Evolutionary conservation across 805 yeast genomes (phyloP).

Genomic region (Saturnispora diversa): DNA sequence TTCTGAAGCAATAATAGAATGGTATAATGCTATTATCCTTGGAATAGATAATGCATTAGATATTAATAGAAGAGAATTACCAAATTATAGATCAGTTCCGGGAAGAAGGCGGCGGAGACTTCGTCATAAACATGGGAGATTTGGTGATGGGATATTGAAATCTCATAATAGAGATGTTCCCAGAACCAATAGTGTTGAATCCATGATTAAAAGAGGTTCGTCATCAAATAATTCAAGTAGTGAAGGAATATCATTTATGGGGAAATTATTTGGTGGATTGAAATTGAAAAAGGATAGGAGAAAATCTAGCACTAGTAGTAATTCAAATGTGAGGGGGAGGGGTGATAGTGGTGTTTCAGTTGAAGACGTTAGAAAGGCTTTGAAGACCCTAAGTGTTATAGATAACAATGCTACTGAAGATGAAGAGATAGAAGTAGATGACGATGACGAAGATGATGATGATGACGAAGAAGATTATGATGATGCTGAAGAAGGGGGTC

Average conservation of each 20-base stretch:
- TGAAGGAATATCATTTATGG: background rate
- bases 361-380: slow-evolving; percentile 7
- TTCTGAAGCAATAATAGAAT: slow-evolving; percentile 61
- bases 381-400: slow-evolving; percentile 18
- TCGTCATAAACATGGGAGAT: slow-evolving; percentile 14
- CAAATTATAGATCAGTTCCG: slow-evolving; percentile 75
- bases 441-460: slow-evolving; percentile 7
- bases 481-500: slow-evolving; percentile 6
- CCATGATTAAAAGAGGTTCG: slow-evolving; percentile 15
- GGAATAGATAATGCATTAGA: slow-evolving; percentile 81
- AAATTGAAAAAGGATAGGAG: slow-evolving; percentile 2
- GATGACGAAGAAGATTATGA: slow-evolving; percentile 4
- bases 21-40: slow-evolving; percentile 65
- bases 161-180: background rate
- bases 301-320: background rate
- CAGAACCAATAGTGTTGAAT: slow-evolving; percentile 16
- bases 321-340: no score
- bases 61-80: slow-evolving; percentile 59
- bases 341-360: slow-evolving; percentile 4
- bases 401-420: slow-evolving; percentile 18
- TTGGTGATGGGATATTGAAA: slow-evolving; percentile 2
- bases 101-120: slow-evolving; percentile 49
- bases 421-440: slow-evolving; percentile 27
- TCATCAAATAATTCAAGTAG: background rate
- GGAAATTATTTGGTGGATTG: slow-evolving; percentile 3